Evolutionary conservation across 164 flowering plant species (phyloP).

Genomic region (Protea cynaroides): DNA sequence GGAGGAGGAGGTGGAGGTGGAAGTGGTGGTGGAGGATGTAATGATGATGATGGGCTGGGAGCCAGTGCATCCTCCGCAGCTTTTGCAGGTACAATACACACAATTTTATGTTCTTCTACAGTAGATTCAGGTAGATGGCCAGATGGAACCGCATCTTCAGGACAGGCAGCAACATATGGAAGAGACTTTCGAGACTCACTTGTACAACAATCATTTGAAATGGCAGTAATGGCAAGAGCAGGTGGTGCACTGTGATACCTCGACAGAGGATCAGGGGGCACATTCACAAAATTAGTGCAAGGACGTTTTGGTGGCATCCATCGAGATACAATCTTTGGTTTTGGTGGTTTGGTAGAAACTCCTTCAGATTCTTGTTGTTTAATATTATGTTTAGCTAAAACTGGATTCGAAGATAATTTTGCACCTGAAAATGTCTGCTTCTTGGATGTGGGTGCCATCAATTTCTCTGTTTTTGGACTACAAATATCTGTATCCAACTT

Average conservation of each 20-base stretch:
- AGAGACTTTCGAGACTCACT: conserved; percentile 22
- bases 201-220: conserved; percentile 31
- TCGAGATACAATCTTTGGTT: no score
- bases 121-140: conserved; percentile 10
- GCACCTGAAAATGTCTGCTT: conserved; percentile 23
- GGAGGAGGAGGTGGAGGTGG: background rate
- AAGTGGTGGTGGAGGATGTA: background rate
- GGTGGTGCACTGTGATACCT: conserved; percentile 77
- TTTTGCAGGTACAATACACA: conserved; percentile 9
- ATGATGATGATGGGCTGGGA: conserved; percentile 13
- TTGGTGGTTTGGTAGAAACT: conserved; percentile 13
- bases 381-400: no score
- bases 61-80: conserved; percentile 13
- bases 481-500: conserved; percentile 13
- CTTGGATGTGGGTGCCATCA: conserved; percentile 17
- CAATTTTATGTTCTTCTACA: conserved; percentile 5
- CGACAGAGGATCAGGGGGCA: conserved; percentile 53
- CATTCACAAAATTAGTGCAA: conserved; percentile 48
- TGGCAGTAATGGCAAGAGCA: conserved; percentile 30
- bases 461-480: conserved; percentile 20
- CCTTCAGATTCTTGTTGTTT: conserved; percentile 29
- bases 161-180: conserved; percentile 12
- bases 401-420: no score
- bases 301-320: conserved; percentile 25
- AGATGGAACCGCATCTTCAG: conserved; percentile 15